phyloP scores from a whole-genome alignment of 2,329 filamentous ascomycete species.

The Aspergillus sp. region DNA sequence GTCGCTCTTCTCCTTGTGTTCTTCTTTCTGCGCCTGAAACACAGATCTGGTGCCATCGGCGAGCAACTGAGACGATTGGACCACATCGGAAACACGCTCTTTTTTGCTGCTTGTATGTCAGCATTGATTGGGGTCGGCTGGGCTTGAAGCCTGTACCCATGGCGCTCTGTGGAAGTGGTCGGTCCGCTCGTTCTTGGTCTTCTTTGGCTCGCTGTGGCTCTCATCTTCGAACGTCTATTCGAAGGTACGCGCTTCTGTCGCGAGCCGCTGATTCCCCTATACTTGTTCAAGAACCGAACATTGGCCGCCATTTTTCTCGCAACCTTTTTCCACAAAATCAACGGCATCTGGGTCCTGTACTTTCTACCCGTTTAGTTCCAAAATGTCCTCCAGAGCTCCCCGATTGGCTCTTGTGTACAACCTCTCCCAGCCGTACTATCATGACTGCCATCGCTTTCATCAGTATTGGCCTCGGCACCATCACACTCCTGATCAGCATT shows the following conservation, averaged over 20 bases:
- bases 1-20: constrained; percentile 22
- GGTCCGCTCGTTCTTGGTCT: constrained; percentile 61
- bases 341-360: background rate
- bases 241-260: background rate
- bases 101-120: constrained; percentile 16
- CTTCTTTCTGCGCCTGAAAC: constrained; percentile 5
- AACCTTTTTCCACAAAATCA: background rate
- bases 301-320: background rate
- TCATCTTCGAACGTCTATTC: background rate
- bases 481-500: background rate
- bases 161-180: constrained; percentile 61
- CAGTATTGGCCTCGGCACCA: background rate
- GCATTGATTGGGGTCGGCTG: constrained; percentile 25
- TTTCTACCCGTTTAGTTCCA: background rate
- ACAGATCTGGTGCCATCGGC: background rate
- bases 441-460: background rate
- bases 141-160: constrained; percentile 42
- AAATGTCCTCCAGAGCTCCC: background rate
- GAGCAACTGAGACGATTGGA: constrained; percentile 17
- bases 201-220: constrained; percentile 32
- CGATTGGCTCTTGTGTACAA: background rate
- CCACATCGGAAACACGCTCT: constrained; percentile 20
- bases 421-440: background rate
- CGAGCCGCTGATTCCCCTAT: background rate
- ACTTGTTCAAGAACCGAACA: background rate